Evolutionary conservation across 768 basidiomycete species (phyloP), one percentile per base, ranked within the genome.

Genomic region (Calocybe cyanea): DNA sequence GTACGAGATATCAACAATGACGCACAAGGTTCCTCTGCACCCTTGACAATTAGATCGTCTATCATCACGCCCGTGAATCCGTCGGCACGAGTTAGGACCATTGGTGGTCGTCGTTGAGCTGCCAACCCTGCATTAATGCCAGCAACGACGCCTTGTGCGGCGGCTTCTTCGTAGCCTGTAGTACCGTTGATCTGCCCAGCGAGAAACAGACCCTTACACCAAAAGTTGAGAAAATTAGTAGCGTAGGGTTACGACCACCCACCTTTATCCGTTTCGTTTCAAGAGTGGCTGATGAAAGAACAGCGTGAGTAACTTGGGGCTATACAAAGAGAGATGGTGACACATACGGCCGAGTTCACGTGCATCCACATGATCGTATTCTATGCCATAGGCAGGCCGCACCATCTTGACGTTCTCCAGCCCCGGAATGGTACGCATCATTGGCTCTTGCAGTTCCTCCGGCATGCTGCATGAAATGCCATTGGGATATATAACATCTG

Each of bases 121-220:
- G 80, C 67, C 2, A 92, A 72, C 0, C 89, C 92, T 0, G 92
- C 92, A 45, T 95, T 94, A 41, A 89, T 82, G 2, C 92, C 92
- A 1, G 92, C 92, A 0, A 95, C 65, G n/a, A 80, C 69, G 7
- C 92, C 92, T 60, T 94, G 92, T 3, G 88, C 90, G 2, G 89
- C 92, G 1, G 92, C 92, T 66, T 95, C 92, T 60, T 95, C 92
- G 59, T 95, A 95, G 4, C 92, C 92, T 1, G 92, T 95, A 1
- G 92, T 95, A 9, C 87, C 87, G 54, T 93, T 94, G 56, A 94
- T 94, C 62, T 94, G 91, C 3, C 92, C 91, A 0, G 90, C 89
- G 17, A 94, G 77, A 64, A 87, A 94, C 2, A 94, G 73, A 1
- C 91, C 91, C 79, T 87, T n/a, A n/a, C n/a, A n/a, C n/a, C n/a